A percentile compares a stretch with the other conserved stretches of the same genome.
phyloP scores from a whole-genome alignment of 441 rosid species.

The Lepidium campestre region DNA sequence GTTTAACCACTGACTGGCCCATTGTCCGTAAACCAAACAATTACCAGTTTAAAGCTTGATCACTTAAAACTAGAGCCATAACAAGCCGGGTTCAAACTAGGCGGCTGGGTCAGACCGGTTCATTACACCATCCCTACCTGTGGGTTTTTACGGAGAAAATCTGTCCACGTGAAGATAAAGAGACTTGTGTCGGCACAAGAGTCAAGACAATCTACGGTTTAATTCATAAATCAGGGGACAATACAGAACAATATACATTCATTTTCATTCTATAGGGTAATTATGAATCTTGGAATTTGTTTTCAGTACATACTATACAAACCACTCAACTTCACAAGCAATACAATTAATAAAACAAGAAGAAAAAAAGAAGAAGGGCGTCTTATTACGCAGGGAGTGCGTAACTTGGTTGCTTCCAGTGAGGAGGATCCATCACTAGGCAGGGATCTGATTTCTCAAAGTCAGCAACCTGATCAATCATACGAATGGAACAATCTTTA shows the following conservation, averaged over 20 bases:
- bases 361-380: neutral
- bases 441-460: slow-evolving; percentile 77
- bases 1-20: neutral
- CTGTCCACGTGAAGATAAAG: neutral
- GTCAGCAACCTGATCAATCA: slow-evolving; percentile 60
- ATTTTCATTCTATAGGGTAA: neutral
- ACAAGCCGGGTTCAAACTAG: neutral
- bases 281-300: neutral
- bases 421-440: slow-evolving; percentile 71
- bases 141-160: neutral
- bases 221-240: neutral
- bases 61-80: neutral
- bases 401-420: slow-evolving; percentile 31
- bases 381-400: slow-evolving; percentile 29
- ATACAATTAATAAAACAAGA: neutral
- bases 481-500: neutral
- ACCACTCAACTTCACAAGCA: slow-evolving; percentile 13
- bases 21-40: too few relatives aligned
- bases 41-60: neutral
- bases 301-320: neutral
- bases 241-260: neutral
- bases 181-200: neutral
- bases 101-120: neutral
- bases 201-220: neutral
- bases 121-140: neutral